Percentiles rank a stretch among this genome's conserved stretches.
Evolutionary conservation across 2,329 filamentous ascomycete genomes (phyloP).

Genomic region (Plenodomus lindquistii): DNA sequence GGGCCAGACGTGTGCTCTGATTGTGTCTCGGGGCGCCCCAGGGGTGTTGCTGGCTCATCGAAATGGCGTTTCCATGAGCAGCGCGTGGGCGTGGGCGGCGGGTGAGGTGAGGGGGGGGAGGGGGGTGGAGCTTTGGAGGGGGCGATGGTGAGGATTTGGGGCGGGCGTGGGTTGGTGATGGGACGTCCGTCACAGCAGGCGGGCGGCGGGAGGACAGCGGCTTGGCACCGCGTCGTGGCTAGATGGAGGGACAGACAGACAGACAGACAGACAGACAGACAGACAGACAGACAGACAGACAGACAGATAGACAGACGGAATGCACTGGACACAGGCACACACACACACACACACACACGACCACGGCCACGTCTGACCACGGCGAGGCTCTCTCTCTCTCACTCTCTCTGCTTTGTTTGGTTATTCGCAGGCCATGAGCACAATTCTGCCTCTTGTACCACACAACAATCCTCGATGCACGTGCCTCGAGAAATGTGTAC

Average conservation of each 20-base stretch:
- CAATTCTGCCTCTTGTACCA: too few relatives aligned
- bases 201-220: conserved; percentile 8
- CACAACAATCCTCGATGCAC: background rate
- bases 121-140: conserved; percentile 21
- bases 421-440: too few relatives aligned
- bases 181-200: conserved; percentile 12
- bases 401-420: too few relatives aligned
- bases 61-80: conserved; percentile 48
- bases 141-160: conserved; percentile 18
- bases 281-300: too few relatives aligned
- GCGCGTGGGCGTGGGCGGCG: conserved; percentile 40
- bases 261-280: too few relatives aligned
- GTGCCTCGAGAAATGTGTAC: background rate
- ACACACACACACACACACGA: too few relatives aligned
- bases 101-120: conserved; percentile 15
- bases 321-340: too few relatives aligned
- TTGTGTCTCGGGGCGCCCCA: conserved; percentile 61
- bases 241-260: background rate
- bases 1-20: conserved; percentile 60
- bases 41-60: conserved; percentile 59
- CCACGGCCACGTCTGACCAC: background rate
- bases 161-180: conserved; percentile 20
- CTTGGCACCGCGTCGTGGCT: background rate
- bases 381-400: too few relatives aligned
- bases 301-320: too few relatives aligned